Evolutionary conservation across 192 early-diverging fungal genomes (phyloP).

Genomic region (Anaeromyces robustus): DNA sequence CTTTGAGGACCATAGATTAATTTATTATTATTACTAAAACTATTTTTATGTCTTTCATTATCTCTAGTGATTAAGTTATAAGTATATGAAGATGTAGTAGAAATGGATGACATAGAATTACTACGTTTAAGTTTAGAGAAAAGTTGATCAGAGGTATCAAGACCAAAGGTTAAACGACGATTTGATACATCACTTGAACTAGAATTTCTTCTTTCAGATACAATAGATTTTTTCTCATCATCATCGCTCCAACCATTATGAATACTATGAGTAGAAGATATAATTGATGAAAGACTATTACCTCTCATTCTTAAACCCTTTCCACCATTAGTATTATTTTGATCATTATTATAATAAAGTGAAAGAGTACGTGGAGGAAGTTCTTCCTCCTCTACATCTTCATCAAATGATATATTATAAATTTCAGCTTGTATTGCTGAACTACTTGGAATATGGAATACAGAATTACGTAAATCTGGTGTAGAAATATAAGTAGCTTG

Average conservation of each 20-base stretch:
- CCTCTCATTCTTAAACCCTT: background rate
- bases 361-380: background rate
- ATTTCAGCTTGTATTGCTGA: background rate
- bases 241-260: background rate
- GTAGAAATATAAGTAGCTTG: background rate
- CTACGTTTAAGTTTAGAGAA: background rate
- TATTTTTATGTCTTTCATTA: background rate
- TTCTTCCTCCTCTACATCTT: background rate
- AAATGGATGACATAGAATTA: background rate
- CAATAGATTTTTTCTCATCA: background rate
- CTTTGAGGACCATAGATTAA: background rate
- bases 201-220: too few relatives aligned
- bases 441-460: background rate
- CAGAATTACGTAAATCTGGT: background rate
- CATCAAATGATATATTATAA: background rate
- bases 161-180: background rate
- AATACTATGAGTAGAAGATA: background rate
- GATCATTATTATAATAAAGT: background rate
- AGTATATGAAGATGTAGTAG: background rate
- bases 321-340: background rate
- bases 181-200: background rate
- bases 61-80: background rate
- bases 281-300: background rate
- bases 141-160: background rate
- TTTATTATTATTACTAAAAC: too few relatives aligned